Conservation (phyloP, 306 rosid species). For the Begonia fuchsioides region DNA sequence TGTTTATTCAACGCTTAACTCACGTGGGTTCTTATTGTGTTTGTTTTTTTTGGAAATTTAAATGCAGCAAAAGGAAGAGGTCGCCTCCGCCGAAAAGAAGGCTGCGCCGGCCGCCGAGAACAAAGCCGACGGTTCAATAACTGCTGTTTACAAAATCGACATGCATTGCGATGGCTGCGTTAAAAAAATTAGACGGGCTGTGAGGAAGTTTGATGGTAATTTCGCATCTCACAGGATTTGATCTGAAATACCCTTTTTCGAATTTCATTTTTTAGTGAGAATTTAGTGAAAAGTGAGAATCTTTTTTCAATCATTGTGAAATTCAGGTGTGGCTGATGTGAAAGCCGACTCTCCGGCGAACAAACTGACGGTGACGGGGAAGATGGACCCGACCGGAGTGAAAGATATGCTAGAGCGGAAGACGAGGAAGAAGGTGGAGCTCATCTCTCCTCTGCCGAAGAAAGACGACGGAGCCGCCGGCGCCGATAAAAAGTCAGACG, state of each 20-base stretch:
- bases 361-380: too few species aligned
- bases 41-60: not conserved
- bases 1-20: too few species aligned
- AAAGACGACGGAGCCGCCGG: slow-evolving; percentile 23
- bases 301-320: too few species aligned
- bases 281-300: too few species aligned
- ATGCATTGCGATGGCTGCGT: slow-evolving; percentile 87
- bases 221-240: not conserved
- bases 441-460: slow-evolving; percentile 54
- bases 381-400: slow-evolving; percentile 36
- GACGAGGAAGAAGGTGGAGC: slow-evolving; percentile 53
- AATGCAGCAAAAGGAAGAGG: slow-evolving; percentile 21
- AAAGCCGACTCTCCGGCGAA: slow-evolving; percentile 30
- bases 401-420: slow-evolving; percentile 38
- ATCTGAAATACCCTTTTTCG: not conserved
- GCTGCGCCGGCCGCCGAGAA: slow-evolving; percentile 30
- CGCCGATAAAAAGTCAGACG: slow-evolving; percentile 28
- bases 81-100: slow-evolving; percentile 35
- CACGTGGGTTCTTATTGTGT: too few species aligned
- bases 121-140: slow-evolving; percentile 24
- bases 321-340: slow-evolving; percentile 52
- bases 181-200: slow-evolving; percentile 44
- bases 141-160: too few species aligned
- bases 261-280: too few species aligned
- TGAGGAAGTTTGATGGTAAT: slow-evolving; percentile 40